Base-by-base conservation (phyloP, 2,329 filamentous ascomycete species). In the Hypoxylon sp. region DNA sequence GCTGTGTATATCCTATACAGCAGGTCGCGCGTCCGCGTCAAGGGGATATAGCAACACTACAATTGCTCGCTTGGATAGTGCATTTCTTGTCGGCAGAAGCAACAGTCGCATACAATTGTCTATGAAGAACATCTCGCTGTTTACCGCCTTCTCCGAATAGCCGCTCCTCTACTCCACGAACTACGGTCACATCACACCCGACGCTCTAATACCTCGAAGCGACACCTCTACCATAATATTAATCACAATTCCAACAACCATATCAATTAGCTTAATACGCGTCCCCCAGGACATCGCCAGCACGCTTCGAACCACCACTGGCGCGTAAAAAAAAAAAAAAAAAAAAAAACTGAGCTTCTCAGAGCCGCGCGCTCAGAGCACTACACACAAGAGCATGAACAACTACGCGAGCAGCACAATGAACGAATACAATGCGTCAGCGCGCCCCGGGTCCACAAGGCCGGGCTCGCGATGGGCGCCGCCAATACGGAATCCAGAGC, bases 351-450 rank as follows among this genome's bases (percentile, higher is more conserved):
- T 19, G 30, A 36, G 28, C 45, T 48, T 38, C 30, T 45, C 28
- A 2, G 52, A 55, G 65, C 60, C 25, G 56, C 53, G 56, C 67
- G 71, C 69, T 63, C 63, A 59, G 25, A 59, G 34, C 51, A 67
- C 38, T 43, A 56, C 49, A 14, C 69, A 72, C 59, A 70, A 36
- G 10, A 72, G 69, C 59, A 76, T 77, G 72, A 76, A 75, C 66
- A 77, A 75, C 61, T 77, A 76, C 68, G 75, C 75, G n/a, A 72
- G 73, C 50, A 74, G 63, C 36, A 75, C 70, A 50, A 76, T 78
- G 73, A 77, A 76, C 66, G 76, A 78, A 1, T 77, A 78, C 63
- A 72, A 70, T 36, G 60, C 76, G 5, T 75, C 77, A 5, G 67
- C 73, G 59, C 76, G 77, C 14, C 71, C 75, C 5, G 75, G 74